phyloP scores from a whole-genome alignment of 768 basidiomycete genomes.

The Rhizopogon vesiculosus region DNA sequence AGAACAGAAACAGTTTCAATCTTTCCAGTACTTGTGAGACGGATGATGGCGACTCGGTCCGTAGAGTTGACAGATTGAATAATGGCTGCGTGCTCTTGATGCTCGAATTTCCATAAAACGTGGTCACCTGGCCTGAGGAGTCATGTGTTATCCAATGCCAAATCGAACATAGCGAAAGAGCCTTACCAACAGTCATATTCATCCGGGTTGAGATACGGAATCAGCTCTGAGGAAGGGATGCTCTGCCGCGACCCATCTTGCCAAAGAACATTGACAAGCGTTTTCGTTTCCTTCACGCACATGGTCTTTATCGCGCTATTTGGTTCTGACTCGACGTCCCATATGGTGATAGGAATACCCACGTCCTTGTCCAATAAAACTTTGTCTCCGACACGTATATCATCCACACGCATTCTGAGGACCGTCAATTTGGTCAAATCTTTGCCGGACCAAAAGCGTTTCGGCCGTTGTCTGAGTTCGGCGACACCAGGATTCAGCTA shows the following conservation, averaged over 20 bases:
- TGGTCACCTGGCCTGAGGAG: slow-evolving; percentile 81
- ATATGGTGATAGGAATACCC: slow-evolving; percentile 51
- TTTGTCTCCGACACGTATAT: slow-evolving; percentile 72
- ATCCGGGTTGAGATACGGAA: slow-evolving; percentile 84
- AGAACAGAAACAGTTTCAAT: slow-evolving; percentile 73
- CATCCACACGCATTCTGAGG: slow-evolving; percentile 56
- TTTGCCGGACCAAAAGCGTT: slow-evolving; percentile 67
- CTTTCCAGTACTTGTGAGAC: slow-evolving; percentile 47
- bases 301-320: slow-evolving; percentile 48
- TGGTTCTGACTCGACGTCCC: slow-evolving; percentile 47
- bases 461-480: slow-evolving; percentile 57
- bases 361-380: slow-evolving; percentile 51
- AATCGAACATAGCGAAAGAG: neutral
- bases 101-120: slow-evolving; percentile 79
- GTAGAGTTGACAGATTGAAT: slow-evolving; percentile 73
- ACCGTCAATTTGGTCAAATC: slow-evolving; percentile 63
- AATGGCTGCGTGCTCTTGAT: slow-evolving; percentile 58
- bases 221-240: slow-evolving; percentile 55
- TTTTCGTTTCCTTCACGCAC: slow-evolving; percentile 65
- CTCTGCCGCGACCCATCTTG: slow-evolving; percentile 75
- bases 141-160: slow-evolving; percentile 6
- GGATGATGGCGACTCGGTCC: slow-evolving; percentile 67
- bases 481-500: slow-evolving; percentile 48
- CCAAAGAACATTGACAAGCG: slow-evolving; percentile 76
- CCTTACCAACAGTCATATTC: slow-evolving; percentile 88